These are phyloP conservation scores for Ceratocystis albifundus DNA, from an alignment of 2,329 filamentous ascomycete genomes.

Conservation along the genomic window DNA sequence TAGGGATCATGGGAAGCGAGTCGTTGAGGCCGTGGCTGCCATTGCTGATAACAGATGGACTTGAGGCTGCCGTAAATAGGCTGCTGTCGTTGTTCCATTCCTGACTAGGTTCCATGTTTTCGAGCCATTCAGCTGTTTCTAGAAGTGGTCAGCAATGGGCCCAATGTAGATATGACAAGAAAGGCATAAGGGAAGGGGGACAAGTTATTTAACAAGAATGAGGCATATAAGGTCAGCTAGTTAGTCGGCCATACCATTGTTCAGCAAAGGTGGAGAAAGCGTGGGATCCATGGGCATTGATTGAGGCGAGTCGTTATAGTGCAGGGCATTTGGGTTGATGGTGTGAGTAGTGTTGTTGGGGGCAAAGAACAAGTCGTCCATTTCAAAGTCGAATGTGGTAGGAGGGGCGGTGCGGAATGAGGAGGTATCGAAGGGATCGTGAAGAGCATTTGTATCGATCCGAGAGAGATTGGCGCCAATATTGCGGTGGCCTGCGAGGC, in stretches of 20 bases:
- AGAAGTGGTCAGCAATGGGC: constrained; percentile 18
- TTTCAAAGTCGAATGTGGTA: constrained; percentile 56
- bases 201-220: not conserved
- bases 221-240: constrained; percentile 60
- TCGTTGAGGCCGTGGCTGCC: constrained; percentile 59
- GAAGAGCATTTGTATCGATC: constrained; percentile 58
- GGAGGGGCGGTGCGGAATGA: constrained; percentile 62
- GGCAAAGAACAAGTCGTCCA: constrained; percentile 58
- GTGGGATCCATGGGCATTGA: constrained; percentile 51
- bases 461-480: constrained; percentile 61
- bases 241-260: constrained; percentile 79
- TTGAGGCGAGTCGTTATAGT: constrained; percentile 70
- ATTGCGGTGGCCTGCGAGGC: constrained; percentile 51
- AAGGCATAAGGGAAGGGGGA: not conserved
- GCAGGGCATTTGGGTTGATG: constrained; percentile 62
- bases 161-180: not conserved
- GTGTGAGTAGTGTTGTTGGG: constrained; percentile 33
- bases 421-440: constrained; percentile 31
- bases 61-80: constrained; percentile 64
- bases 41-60: constrained; percentile 89
- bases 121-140: constrained; percentile 20
- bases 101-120: constrained; percentile 13
- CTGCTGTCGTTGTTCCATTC: constrained; percentile 14
- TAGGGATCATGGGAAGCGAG: constrained; percentile 21
- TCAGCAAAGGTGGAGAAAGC: constrained; percentile 44